Percentiles rank a stretch among this genome's conserved stretches.
Evolutionary conservation across 345 rosid genomes (phyloP).

Genomic region (Pugionium cornutum): DNA sequence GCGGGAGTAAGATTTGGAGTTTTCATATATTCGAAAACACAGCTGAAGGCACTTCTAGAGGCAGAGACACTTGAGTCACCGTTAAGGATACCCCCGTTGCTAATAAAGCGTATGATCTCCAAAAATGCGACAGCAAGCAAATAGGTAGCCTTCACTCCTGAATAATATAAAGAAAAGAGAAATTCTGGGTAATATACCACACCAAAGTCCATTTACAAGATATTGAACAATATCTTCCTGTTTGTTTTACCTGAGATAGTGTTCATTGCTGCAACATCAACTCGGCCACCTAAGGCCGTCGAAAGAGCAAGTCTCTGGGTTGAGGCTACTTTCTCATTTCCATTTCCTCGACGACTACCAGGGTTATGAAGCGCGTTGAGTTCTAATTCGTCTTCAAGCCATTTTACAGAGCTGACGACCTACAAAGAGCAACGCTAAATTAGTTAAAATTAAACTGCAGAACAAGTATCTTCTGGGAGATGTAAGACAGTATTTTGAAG

Average conservation of each 20-base stretch:
- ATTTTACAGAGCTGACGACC: constrained; percentile 98
- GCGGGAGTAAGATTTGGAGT: constrained; percentile 90
- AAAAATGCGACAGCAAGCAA: constrained; percentile 98
- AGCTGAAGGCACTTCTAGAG: constrained; percentile 95
- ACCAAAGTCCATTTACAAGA: constrained; percentile 15
- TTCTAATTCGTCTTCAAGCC: constrained; percentile 99
- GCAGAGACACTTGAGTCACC: constrained; percentile 64
- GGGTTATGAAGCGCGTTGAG: constrained; percentile 96
- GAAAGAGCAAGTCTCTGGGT: constrained; percentile 89
- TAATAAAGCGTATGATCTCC: constrained; percentile 93
- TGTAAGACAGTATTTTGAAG: constrained; percentile 6
- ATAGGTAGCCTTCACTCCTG: constrained; percentile 98
- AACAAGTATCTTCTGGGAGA: constrained; percentile 19
- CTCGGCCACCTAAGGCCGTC: constrained; percentile 91
- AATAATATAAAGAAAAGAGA: constrained; percentile 33
- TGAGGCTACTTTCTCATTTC: constrained; percentile 91
- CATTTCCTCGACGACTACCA: constrained; percentile 86
- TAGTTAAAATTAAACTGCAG: constrained; percentile 6
- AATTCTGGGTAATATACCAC: constrained; percentile 23
- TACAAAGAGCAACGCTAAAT: constrained; percentile 37
- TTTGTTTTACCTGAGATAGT: constrained; percentile 81
- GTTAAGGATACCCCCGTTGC: constrained; percentile 97
- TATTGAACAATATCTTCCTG: neutral
- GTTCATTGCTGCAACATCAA: constrained; percentile 82
- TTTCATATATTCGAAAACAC: constrained; percentile 94